Percentiles rank a stretch among this genome's conserved stretches.
These are phyloP conservation scores for Vitis hybrid DNA, from an alignment of 177 flowering plant genomes.

Conservation along the genomic window DNA sequence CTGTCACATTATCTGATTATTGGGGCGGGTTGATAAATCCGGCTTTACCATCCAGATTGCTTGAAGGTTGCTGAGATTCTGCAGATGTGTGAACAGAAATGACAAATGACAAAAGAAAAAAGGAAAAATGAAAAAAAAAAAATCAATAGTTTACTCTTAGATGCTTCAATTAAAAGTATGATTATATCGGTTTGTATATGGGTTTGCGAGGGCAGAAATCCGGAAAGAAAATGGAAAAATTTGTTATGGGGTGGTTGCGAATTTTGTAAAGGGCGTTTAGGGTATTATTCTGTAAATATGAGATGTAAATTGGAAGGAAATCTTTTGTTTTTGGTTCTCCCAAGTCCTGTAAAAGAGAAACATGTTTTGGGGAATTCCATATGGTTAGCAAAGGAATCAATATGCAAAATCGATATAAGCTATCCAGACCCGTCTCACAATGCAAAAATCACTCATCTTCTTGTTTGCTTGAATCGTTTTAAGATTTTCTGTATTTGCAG, in stretches of 20 bases:
- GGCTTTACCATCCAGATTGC: neutral
- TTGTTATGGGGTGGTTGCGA: conserved; percentile 4
- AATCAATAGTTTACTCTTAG: neutral
- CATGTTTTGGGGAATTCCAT: too few relatives aligned
- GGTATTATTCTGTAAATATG: conserved; percentile 59
- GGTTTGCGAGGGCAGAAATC: neutral
- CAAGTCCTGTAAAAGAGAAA: too few relatives aligned
- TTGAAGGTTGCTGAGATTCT: neutral
- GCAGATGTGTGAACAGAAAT: neutral
- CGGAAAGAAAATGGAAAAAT: neutral
- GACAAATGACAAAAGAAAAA: neutral
- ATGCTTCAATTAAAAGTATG: conserved; percentile 1
- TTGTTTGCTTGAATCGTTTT: too few relatives aligned
- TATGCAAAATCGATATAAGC: too few relatives aligned
- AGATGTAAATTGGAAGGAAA: conserved; percentile 51
- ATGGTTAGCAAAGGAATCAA: too few relatives aligned
- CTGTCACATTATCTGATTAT: neutral
- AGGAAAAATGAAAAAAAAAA: neutral
- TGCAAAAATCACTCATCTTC: too few relatives aligned
- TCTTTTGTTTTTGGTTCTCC: too few relatives aligned
- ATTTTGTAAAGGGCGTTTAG: conserved; percentile 44
- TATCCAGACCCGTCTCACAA: too few relatives aligned
- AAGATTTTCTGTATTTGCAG: too few relatives aligned
- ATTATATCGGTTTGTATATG: conserved; percentile 9
- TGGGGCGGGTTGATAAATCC: neutral